phyloP scores from a whole-genome alignment of 2,329 filamentous ascomycete species.

The Podosphaera fusca region DNA sequence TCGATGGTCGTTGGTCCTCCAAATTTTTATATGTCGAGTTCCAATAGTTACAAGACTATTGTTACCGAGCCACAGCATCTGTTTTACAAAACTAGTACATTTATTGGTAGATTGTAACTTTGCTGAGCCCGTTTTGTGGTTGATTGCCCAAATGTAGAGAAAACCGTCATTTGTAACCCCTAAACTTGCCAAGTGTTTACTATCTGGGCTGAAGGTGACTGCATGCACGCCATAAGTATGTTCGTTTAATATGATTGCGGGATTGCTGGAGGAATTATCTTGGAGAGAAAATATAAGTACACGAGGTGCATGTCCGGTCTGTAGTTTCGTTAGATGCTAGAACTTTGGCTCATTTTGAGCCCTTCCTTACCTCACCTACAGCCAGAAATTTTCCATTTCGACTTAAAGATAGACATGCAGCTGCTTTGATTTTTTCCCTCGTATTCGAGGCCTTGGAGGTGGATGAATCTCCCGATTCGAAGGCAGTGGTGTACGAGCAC shows the following conservation, averaged over 20 bases:
- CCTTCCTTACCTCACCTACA: constrained; percentile 48
- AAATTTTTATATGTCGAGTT: constrained; percentile 79
- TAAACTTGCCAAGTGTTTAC: constrained; percentile 66
- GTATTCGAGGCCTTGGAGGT: constrained; percentile 60
- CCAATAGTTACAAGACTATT: constrained; percentile 65
- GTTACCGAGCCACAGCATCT: constrained; percentile 70
- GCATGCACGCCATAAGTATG: constrained; percentile 76
- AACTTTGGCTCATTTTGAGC: background rate
- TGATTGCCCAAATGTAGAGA: constrained; percentile 73
- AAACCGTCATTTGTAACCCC: constrained; percentile 84
- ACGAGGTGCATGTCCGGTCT: constrained; percentile 76
- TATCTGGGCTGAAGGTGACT: constrained; percentile 74
- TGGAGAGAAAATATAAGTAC: constrained; percentile 75
- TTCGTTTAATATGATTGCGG: constrained; percentile 67
- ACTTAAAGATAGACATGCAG: constrained; percentile 74
- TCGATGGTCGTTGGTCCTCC: constrained; percentile 52
- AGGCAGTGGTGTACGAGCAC: constrained; percentile 13
- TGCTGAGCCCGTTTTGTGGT: constrained; percentile 57
- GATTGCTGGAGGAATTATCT: constrained; percentile 57
- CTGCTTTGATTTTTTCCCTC: constrained; percentile 79
- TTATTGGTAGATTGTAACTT: constrained; percentile 71
- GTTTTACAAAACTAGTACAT: constrained; percentile 66
- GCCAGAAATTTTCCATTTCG: constrained; percentile 71
- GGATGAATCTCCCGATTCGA: constrained; percentile 38
- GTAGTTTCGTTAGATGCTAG: constrained; percentile 14